Evolutionary conservation across 192 early-diverging fungal genomes (phyloP).

Genomic region (Backusella circina): DNA sequence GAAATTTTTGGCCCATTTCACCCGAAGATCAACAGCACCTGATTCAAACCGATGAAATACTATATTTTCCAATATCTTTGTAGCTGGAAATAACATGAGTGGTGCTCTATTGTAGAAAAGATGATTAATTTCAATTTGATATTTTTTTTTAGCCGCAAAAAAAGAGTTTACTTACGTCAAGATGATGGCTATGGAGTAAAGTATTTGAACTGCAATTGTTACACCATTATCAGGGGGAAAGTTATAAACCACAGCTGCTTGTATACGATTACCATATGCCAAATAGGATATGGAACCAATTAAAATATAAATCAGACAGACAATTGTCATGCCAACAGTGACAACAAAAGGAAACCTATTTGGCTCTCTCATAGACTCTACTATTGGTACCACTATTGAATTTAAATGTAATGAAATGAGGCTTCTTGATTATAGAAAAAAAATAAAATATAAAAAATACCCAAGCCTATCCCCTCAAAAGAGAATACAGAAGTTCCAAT

Average conservation of each 20-base stretch:
- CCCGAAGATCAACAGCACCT: constrained; percentile 38
- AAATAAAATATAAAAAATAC: neutral
- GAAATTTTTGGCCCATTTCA: constrained; percentile 72
- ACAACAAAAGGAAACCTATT: constrained; percentile 74
- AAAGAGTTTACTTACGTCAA: constrained; percentile 50
- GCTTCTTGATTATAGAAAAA: too few species aligned
- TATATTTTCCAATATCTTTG: constrained; percentile 74
- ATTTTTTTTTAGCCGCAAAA: too few species aligned
- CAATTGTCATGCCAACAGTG: constrained; percentile 59
- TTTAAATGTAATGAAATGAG: neutral
- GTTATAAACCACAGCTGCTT: constrained; percentile 79
- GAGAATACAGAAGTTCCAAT: constrained; percentile 43
- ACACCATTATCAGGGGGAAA: constrained; percentile 59
- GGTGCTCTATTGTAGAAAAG: constrained; percentile 47
- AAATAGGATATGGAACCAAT: constrained; percentile 75
- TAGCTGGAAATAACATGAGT: constrained; percentile 80
- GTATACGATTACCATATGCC: constrained; percentile 72
- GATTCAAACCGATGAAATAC: constrained; percentile 57
- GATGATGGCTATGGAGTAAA: constrained; percentile 86
- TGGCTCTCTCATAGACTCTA: constrained; percentile 76
- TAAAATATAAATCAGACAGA: constrained; percentile 63
- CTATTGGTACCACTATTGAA: constrained; percentile 52
- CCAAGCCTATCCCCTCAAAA: constrained; percentile 7
- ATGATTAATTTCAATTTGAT: too few species aligned
- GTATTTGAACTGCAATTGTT: constrained; percentile 64